Percentiles rank a stretch among this genome's conserved stretches.
Conservation (phyloP, 1,139 yeast genomes). For the Taiozyma sp. region DNA sequence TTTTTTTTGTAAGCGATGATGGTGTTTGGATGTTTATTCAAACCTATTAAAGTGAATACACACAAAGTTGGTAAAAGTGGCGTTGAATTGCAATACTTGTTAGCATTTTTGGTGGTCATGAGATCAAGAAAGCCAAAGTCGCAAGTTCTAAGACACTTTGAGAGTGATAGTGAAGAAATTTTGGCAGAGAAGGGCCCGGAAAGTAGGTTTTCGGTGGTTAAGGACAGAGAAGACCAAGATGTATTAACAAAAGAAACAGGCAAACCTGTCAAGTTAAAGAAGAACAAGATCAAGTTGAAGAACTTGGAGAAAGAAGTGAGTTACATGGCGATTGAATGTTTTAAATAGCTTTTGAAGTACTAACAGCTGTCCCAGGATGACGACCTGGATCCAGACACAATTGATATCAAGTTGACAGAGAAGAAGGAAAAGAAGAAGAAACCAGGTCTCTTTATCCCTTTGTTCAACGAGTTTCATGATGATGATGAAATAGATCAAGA, state of each 20-base stretch:
- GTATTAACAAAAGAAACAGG: neutral
- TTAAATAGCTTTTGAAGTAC: neutral
- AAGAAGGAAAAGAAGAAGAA: constrained; percentile 2
- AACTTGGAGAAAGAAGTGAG: neutral
- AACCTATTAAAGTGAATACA: neutral
- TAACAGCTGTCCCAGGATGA: neutral
- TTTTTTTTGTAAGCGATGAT: constrained; percentile 3
- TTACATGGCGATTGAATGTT: neutral
- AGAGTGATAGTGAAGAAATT: constrained; percentile 2
- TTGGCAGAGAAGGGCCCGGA: neutral
- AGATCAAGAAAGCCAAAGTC: constrained; percentile 16
- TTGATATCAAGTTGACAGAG: neutral
- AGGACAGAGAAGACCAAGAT: neutral
- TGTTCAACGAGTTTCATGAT: constrained; percentile 4
- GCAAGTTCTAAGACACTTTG: constrained; percentile 7
- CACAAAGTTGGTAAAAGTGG: neutral
- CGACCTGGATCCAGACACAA: neutral
- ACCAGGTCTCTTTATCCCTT: constrained; percentile 3
- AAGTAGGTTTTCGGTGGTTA: neutral
- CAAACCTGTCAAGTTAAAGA: neutral
- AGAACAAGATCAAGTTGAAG: constrained; percentile 3
- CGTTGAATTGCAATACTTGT: neutral
- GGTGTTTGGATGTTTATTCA: constrained; percentile 3
- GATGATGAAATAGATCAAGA: neutral
- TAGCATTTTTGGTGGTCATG: constrained; percentile 1